Conservation (phyloP, 768 basidiomycete species). For the Clitopilus hobsonii region DNA sequence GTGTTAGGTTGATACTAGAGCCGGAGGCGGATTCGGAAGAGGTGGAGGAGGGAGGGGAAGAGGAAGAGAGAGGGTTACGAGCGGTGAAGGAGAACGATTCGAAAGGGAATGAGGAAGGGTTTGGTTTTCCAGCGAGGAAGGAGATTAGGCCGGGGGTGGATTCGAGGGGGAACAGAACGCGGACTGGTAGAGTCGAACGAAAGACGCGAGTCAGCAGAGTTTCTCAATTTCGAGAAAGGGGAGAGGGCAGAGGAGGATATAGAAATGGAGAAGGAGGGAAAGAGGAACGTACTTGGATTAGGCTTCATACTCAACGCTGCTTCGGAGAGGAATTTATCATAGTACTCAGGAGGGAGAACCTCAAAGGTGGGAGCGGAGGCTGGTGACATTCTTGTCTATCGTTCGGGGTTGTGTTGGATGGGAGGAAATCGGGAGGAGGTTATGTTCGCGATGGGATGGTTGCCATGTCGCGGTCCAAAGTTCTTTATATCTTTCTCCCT, state of each 20-base stretch:
- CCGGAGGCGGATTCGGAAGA: slow-evolving; percentile 32
- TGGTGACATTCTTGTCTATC: too few species aligned
- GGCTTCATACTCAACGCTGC: slow-evolving; percentile 62
- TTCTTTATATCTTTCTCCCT: too few species aligned
- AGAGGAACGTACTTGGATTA: slow-evolving; percentile 46
- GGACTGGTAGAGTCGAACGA: slow-evolving; percentile 34
- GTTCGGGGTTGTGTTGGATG: background rate
- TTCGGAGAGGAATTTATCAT: slow-evolving; percentile 56
- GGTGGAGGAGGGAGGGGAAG: too few species aligned
- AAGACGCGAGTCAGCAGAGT: too few species aligned
- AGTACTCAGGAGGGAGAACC: slow-evolving; percentile 49
- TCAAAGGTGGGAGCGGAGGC: slow-evolving; percentile 5
- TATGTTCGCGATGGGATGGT: too few species aligned
- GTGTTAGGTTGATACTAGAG: slow-evolving; percentile 43
- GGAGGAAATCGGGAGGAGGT: background rate
- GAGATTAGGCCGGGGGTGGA: slow-evolving; percentile 77
- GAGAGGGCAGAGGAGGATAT: too few species aligned
- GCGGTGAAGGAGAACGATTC: slow-evolving; percentile 68
- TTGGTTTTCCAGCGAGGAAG: slow-evolving; percentile 88
- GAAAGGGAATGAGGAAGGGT: slow-evolving; percentile 85
- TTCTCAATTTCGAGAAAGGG: too few species aligned
- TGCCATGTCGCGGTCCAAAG: too few species aligned
- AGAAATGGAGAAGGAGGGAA: background rate
- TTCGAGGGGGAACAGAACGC: slow-evolving; percentile 69
- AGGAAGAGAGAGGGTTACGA: slow-evolving; percentile 47